Evolutionary conservation across 73 alveolate species (phyloP), one percentile per base, ranked within the genome.

Genomic region (Paraurostyla sp.): DNA sequence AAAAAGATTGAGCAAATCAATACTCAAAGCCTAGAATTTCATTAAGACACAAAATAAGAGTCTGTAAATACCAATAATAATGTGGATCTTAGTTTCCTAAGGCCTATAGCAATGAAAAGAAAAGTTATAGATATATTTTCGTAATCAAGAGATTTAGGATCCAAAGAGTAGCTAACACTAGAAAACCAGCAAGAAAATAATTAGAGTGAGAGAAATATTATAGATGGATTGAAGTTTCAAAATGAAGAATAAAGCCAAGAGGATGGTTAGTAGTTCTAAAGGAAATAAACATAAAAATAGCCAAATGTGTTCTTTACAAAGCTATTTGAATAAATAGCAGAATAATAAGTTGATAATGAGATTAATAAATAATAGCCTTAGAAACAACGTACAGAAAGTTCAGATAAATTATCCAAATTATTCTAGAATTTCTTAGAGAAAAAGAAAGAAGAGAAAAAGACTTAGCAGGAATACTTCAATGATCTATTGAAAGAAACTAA

Each of bases 101-200:
- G 58, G 41, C 82, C 82, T 7, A 38, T 65, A 18, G 82, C 82
- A 38, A 65, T 65, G 82, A 65, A 65, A 22, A 65, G 82, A 38
- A 65, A 65, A 40, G 38, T 65, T 11, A 58, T 36, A 16, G 25
- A 65, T 40, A 32, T 65, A 25, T 65, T 65, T 65, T 65, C 82
- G 41, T 7, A 40, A 38, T 9, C 22, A 2, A 3, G 23, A 9
- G 49, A 60, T 45, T 16, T 11, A 45, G 16, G 22, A 45, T 9
- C 56, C 56, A 16, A 11, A 11, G 22, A 45, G 22, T 16, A 11
- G 22, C 56, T 16, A 9, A 11, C 56, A n/a, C n/a, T n/a, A n/a
- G n/a, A n/a, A n/a, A n/a, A n/a, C n/a, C n/a, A n/a, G n/a, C n/a
- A n/a, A n/a, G n/a, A n/a, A n/a, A n/a, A n/a, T n/a, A n/a, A n/a